Evolutionary conservation across 148 eudicot species (phyloP), one percentile per base, ranked within the genome.

Genomic region (Linanthus parryae): DNA sequence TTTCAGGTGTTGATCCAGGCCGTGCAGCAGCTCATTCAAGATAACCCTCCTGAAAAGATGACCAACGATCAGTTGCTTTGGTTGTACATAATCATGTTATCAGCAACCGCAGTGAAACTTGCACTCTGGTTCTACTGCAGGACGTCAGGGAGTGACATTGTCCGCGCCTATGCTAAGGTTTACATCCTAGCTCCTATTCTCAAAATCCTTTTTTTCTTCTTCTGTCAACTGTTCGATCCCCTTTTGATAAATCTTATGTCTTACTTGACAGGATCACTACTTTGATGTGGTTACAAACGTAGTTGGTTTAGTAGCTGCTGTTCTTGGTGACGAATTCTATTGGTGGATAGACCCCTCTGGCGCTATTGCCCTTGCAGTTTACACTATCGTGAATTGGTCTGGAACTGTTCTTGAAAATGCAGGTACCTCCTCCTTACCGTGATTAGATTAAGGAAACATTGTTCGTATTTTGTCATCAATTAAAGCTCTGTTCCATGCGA

Each of bases 81-180:
- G 98, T 61, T 91, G 57, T 87, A 69, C 51, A 34, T 56, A 25
- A 84, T 91, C 31, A 91, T 91, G 98, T 30, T 84, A 62, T 28
- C 76, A 10, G 98, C 98, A 23, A 79, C 87, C 11, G 78, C 61
- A 3, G 81, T 87, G 14, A 91, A 91, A 67, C 65, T 87, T 48
- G 77, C 29, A 3, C 73, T 91, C 11, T 91, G 77, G 66, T 46
- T 91, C 14, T 91, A 91, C 72, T 91, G 98, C 73, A 84, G 70
- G 77, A 79, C 67, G 64, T 83, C 96, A 0, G 63, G 83, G 47
- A 87, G 73, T 53, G 67, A 83, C 24, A 91, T 91, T 21, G 98
- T 91, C 21, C 96, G 98, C 21, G 96, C 98, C 48, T 91, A 91
- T 65, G 98, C 96, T n/a, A 79, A 87, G 96, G 98, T 91, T 48